Percentiles rank a stretch among this genome's conserved stretches.
These are phyloP conservation scores for Schizothecium vesticola DNA, from an alignment of 495 filamentous ascomycete genomes.

Conservation along the genomic window DNA sequence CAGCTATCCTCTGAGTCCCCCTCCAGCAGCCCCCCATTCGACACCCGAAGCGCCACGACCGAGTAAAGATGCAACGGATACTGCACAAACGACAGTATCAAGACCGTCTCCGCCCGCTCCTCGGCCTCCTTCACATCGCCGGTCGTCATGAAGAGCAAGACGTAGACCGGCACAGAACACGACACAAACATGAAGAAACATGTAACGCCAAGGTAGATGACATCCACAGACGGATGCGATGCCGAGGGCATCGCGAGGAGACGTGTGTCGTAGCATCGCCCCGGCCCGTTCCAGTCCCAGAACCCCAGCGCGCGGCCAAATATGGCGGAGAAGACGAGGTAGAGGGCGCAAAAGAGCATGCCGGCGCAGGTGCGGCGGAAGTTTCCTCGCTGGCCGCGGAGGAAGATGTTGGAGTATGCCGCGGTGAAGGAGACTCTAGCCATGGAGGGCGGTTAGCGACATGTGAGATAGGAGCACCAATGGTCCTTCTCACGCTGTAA, in stretches of 20 bases:
- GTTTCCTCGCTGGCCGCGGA: background rate
- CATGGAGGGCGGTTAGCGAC: background rate
- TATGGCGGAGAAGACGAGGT: background rate
- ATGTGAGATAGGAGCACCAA: background rate
- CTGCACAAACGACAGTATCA: background rate
- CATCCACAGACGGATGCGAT: background rate
- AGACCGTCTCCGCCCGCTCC: background rate
- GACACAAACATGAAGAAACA: background rate
- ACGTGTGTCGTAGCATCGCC: background rate
- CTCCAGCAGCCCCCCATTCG: background rate
- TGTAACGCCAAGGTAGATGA: background rate
- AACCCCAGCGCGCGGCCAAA: background rate
- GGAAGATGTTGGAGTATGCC: background rate
- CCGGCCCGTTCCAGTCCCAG: background rate
- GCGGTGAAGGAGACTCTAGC: background rate
- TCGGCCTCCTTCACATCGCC: background rate
- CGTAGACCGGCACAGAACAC: background rate
- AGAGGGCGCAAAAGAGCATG: background rate
- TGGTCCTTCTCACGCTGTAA: background rate
- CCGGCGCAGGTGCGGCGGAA: background rate
- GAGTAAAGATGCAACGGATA: slow-evolving; percentile 8
- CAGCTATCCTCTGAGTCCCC: slow-evolving; percentile 6
- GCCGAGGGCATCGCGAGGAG: background rate
- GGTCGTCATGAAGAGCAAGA: background rate
- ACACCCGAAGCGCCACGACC: slow-evolving; percentile 2